Evolutionary conservation across 2,329 filamentous ascomycete genomes (phyloP).

Genomic region (Phialophora chinensis): DNA sequence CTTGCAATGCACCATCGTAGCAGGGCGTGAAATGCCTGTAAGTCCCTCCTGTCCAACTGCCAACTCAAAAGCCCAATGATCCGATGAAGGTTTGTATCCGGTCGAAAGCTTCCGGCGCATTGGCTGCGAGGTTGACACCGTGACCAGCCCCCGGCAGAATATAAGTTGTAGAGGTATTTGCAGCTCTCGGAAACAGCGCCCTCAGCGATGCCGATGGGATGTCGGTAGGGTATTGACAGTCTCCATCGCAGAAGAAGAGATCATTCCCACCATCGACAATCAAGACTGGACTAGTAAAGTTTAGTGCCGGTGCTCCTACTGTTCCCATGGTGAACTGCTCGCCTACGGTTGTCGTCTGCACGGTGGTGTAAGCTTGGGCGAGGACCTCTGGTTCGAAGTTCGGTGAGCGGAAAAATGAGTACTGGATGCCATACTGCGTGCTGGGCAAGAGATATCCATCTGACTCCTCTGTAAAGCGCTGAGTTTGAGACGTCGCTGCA

Average conservation of each 20-base stretch:
- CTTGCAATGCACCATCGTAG: background rate
- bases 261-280: background rate
- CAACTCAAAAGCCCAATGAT: constrained; percentile 1
- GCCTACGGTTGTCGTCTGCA: background rate
- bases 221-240: background rate
- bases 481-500: background rate
- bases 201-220: background rate
- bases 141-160: background rate
- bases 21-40: background rate
- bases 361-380: background rate
- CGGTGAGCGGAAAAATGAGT: background rate
- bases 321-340: background rate
- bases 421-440: background rate
- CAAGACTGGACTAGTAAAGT: background rate
- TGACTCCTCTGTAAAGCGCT: background rate
- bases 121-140: background rate
- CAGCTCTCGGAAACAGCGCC: background rate
- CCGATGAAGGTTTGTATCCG: background rate
- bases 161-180: background rate
- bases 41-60: background rate
- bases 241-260: background rate
- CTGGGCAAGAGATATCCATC: background rate
- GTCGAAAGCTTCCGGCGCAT: background rate
- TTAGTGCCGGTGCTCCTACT: background rate
- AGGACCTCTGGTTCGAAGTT: background rate